These are phyloP conservation scores for Cyclotella baltica DNA, from an alignment of 108 stramenopile genomes.

Conservation along the genomic window DNA sequence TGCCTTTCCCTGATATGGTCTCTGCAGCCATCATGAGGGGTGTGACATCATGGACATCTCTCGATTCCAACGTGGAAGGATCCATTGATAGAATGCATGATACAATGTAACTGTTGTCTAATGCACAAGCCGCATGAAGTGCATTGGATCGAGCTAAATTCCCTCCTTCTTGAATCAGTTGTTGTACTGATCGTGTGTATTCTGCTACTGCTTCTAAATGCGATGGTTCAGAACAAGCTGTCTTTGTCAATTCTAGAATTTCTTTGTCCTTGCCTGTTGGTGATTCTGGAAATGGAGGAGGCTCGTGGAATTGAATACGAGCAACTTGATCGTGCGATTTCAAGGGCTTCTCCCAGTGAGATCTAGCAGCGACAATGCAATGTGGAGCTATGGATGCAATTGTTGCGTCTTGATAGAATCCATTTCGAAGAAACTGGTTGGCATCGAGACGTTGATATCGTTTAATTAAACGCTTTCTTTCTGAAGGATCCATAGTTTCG, in stretches of 20 bases:
- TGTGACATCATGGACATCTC: constrained; percentile 8
- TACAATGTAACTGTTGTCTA: background rate
- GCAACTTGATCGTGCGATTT: constrained; percentile 12
- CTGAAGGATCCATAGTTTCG: background rate
- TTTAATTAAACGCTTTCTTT: background rate
- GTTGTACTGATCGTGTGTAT: background rate
- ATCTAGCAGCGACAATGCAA: constrained; percentile 11
- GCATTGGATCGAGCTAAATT: constrained; percentile 10
- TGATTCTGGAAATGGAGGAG: background rate
- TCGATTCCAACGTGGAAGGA: constrained; percentile 1
- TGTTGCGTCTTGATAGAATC: constrained; percentile 17
- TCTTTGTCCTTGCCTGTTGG: constrained; percentile 22
- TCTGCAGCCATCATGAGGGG: constrained; percentile 27
- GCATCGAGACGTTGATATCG: constrained; percentile 7
- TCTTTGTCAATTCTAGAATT: constrained; percentile 5
- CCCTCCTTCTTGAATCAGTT: constrained; percentile 7
- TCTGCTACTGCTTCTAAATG: background rate
- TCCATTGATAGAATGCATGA: constrained; percentile 16
- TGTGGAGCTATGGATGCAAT: background rate
- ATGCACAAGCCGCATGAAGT: constrained; percentile 13
- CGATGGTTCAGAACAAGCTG: background rate
- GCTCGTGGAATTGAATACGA: background rate
- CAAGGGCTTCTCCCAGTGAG: constrained; percentile 9
- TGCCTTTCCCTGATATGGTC: background rate
- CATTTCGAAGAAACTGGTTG: constrained; percentile 25